Evolutionary conservation across 164 flowering plant genomes (phyloP).

Genomic region (Pachysandra terminalis): DNA sequence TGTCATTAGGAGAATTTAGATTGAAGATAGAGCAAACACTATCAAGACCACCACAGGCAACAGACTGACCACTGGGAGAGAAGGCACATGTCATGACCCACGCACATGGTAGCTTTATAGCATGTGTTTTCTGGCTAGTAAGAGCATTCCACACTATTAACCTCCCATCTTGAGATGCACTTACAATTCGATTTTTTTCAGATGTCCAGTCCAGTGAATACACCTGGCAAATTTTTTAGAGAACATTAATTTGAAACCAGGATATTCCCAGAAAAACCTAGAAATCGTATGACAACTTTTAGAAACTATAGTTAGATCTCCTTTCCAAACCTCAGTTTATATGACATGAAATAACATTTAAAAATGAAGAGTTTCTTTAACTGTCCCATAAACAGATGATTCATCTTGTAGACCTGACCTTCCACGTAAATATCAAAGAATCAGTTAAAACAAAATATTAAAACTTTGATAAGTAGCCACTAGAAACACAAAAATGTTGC

Average conservation of each 20-base stretch:
- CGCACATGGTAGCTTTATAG: slow-evolving; percentile 92
- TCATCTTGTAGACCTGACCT: too few relatives aligned
- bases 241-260: not conserved
- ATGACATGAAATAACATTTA: too few relatives aligned
- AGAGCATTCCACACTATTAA: slow-evolving; percentile 96
- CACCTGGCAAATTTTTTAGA: slow-evolving; percentile 43
- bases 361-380: too few relatives aligned
- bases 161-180: slow-evolving; percentile 98
- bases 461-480: too few relatives aligned
- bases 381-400: too few relatives aligned
- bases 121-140: slow-evolving; percentile 98
- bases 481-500: too few relatives aligned
- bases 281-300: too few relatives aligned
- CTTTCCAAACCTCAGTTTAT: too few relatives aligned
- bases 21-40: slow-evolving; percentile 91
- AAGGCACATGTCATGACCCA: slow-evolving; percentile 99
- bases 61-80: slow-evolving; percentile 92
- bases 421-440: too few relatives aligned
- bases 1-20: slow-evolving; percentile 75
- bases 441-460: too few relatives aligned
- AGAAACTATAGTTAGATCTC: too few relatives aligned
- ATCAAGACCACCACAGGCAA: slow-evolving; percentile 97
- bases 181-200: slow-evolving; percentile 85
- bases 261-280: not conserved
- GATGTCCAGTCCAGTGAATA: slow-evolving; percentile 93